phyloP scores from a whole-genome alignment of 208 protist genomes.

The Borovskyia barvae region DNA sequence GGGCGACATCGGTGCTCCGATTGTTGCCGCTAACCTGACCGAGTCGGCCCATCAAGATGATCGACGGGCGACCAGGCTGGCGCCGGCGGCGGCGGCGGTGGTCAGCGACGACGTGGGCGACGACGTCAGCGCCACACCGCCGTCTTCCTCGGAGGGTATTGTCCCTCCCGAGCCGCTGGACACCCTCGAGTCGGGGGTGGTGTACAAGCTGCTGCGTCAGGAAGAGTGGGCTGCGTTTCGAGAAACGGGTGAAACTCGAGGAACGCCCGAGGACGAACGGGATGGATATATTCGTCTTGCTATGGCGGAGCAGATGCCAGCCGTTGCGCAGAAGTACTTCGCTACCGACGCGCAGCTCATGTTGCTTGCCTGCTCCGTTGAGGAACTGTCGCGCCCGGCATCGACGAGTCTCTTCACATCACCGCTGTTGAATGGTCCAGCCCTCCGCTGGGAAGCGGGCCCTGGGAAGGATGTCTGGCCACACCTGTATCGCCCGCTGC shows the following conservation, averaged over 20 bases:
- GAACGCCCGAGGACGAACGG: not conserved
- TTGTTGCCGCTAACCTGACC: not conserved
- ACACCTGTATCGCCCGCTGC: slow-evolving; percentile 10
- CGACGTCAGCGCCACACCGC: not conserved
- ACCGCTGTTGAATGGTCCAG: not conserved
- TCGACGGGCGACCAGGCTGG: not conserved
- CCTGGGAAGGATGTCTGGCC: slow-evolving; percentile 2
- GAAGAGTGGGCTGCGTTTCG: slow-evolving; percentile 3
- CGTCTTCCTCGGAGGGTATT: not conserved
- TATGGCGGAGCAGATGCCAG: slow-evolving; percentile 8
- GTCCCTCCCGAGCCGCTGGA: not conserved
- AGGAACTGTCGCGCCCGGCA: slow-evolving; percentile 5
- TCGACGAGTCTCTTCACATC: not conserved
- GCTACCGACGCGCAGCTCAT: not conserved
- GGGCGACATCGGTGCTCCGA: not conserved
- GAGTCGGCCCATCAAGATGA: not conserved
- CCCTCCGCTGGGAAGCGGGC: slow-evolving; percentile 15
- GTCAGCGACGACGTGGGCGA: not conserved
- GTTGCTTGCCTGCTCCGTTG: slow-evolving; percentile 8
- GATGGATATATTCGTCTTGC: slow-evolving; percentile 1
- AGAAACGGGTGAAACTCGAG: not conserved
- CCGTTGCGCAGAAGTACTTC: not conserved
- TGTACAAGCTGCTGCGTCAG: slow-evolving; percentile 10
- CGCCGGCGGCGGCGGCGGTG: not conserved
- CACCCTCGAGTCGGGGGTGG: not conserved